Base-by-base conservation (phyloP, 495 filamentous ascomycete genomes). In the Neurospora sp. region DNA sequence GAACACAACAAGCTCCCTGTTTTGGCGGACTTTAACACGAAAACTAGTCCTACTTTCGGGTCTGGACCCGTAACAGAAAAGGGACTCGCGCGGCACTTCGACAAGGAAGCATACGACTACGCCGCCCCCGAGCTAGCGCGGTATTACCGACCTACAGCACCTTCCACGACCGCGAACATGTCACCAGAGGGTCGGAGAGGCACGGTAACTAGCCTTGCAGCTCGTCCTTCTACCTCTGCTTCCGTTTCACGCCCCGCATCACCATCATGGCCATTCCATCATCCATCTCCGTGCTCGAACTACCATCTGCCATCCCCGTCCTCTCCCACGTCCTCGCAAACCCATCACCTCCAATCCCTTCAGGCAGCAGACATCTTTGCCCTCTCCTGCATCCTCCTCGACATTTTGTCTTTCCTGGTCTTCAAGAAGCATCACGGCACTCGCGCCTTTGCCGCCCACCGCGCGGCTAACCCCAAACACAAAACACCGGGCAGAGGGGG, bases 31-130 rank as follows among this genome's bases (percentile, higher is more conserved):
- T 35, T 65, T 8, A 3, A 65, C 17, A 8, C 27, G 14, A 35
- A 14, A 14, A 4, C 6, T 17, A 8, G 27, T 65, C 53, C 53
- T 65, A 65, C 14, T 12, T 59, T 59, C 0, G 10, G 48, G 10
- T 59, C 20, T 35, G 14, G 7, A 16, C 27, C 27, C 3, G 27
- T 16, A 14, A 65, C 31, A 7, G 27, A 35, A 35, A 65, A 35
- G 14, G 53, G 53, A 17, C 53, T 3, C 6, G 14, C 27, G 27
- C 53, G 35, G 27, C 22, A 65, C 80, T 87, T 81, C 71, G 93
- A 94, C 74, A 90, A 90, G 41, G 95, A 98, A 77, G 86, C 87
- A 41, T 97, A 97, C 82, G 91, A 96, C 74, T 96, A 97, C 76
- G 90, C 91, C 1, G 89, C 95, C 3, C 94, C 95, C 4, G 95